These are phyloP conservation scores for Trichophyton rubrum DNA, from an alignment of 2,329 filamentous ascomycete genomes.

Conservation along the genomic window DNA sequence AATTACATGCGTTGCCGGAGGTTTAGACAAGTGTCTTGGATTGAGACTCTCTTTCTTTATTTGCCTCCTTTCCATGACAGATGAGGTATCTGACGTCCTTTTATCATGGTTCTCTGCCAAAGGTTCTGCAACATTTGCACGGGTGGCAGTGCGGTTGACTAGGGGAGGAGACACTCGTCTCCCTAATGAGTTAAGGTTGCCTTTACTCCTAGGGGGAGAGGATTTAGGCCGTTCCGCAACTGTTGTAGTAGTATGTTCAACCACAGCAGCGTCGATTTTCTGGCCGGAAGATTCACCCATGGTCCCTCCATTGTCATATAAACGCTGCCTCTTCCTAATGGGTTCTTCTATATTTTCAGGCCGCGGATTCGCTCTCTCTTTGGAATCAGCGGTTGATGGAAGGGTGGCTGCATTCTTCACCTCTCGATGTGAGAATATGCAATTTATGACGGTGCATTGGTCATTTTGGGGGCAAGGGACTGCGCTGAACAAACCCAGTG, in stretches of 20 bases:
- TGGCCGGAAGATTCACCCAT: background rate
- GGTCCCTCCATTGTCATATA: slow-evolving; percentile 2
- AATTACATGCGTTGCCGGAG: slow-evolving; percentile 31
- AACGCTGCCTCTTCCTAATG: slow-evolving; percentile 22
- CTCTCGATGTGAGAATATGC: slow-evolving; percentile 44
- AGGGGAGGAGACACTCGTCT: slow-evolving; percentile 23
- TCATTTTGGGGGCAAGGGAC: slow-evolving; percentile 41
- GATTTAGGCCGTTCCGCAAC: background rate
- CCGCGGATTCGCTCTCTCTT: background rate
- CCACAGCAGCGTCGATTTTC: background rate
- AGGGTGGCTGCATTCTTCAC: slow-evolving; percentile 14
- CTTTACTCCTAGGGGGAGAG: slow-evolving; percentile 7
- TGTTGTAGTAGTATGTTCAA: background rate
- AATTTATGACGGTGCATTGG: slow-evolving; percentile 42
- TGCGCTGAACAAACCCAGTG: slow-evolving; percentile 43
- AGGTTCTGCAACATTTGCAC: background rate
- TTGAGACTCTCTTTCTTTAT: slow-evolving; percentile 33
- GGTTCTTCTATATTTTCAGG: slow-evolving; percentile 14
- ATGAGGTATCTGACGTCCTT: background rate
- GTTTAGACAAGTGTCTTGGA: slow-evolving; percentile 33
- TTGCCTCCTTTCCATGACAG: slow-evolving; percentile 14
- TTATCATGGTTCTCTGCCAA: background rate
- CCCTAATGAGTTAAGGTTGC: slow-evolving; percentile 16
- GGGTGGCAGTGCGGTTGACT: slow-evolving; percentile 2
- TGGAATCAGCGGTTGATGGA: background rate